Evolutionary conservation across 2,329 filamentous ascomycete genomes (phyloP), one percentile per base, ranked within the genome.

Genomic region (Cercospora sesami): DNA sequence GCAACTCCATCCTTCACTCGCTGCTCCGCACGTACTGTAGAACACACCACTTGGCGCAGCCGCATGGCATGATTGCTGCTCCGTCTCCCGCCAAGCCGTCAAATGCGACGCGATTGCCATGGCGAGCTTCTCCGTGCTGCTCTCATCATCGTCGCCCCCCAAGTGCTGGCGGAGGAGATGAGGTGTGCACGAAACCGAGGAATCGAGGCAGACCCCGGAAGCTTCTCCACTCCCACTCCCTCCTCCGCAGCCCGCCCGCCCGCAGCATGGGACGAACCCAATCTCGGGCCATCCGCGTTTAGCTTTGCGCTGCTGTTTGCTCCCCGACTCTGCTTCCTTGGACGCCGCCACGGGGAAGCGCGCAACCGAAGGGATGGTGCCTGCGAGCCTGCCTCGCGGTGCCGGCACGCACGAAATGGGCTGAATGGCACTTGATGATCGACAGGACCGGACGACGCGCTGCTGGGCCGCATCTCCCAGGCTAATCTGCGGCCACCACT

Each of bases 391-490:
- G 10, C 21, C 16, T 64, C 28, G 62, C 62, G 51, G 31, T 45
- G 51, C 51, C 62, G 26, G 62, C 36, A 42, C 36, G 51, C 53
- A 48, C 51, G 12, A 57, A n/a, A 26, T 33, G 9, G 55, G 55
- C 28, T 10, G 55, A 30, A 39, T 64, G 61, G 45, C 60, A 63
- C 42, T 63, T 65, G 55, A 60, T 65, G 63, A 65, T 65, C 63
- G 63, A 60, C 63, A 65, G 63, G 63, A 60, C 57, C 63, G 39
- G 39, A 51, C 48, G 28, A 45, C 57, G 30, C 30, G 61, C n/a
- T 51, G 21, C 48, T 33, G 23, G 60, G 39, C 60, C 16, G 60
- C 42, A 33, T 31, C 60, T 8, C 23, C 26, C 23, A n/a, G 4
- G 4, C 45, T 26, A 4, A 31, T 39, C 42, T 23, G 28, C 39